Percentiles rank a stretch among this genome's conserved stretches.
Evolutionary conservation across 305 asterid genomes (phyloP).

Genomic region (Withania somnifera): DNA sequence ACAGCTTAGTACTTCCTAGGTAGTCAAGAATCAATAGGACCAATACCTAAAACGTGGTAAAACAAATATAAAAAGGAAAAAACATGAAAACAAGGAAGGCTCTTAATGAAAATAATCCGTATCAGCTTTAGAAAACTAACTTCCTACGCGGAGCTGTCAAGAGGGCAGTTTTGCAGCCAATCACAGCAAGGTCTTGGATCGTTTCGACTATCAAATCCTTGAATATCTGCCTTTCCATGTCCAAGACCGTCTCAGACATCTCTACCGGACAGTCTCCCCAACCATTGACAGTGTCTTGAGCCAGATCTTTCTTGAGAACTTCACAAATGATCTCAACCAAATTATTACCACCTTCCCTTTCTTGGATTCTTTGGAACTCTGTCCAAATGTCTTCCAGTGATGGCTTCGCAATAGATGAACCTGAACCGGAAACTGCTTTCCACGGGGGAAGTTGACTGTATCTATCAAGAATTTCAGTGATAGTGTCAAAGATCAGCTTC

Average conservation of each 20-base stretch:
- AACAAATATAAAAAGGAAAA: neutral
- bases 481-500: constrained; percentile 57
- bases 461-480: constrained; percentile 52
- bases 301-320: constrained; percentile 63
- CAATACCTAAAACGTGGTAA: constrained; percentile 13
- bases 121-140: constrained; percentile 41
- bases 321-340: constrained; percentile 53
- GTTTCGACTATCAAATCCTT: constrained; percentile 69
- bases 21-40: constrained; percentile 12
- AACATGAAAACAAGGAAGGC: neutral
- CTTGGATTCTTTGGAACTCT: constrained; percentile 53
- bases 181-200: constrained; percentile 51
- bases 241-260: constrained; percentile 58
- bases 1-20: constrained; percentile 4
- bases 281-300: constrained; percentile 39
- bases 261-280: constrained; percentile 76
- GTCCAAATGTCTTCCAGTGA: constrained; percentile 40
- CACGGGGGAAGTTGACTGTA: constrained; percentile 64
- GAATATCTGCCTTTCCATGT: constrained; percentile 75
- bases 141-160: constrained; percentile 47
- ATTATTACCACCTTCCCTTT: constrained; percentile 33
- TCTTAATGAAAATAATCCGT: neutral
- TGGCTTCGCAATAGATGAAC: constrained; percentile 11
- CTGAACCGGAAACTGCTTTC: constrained; percentile 34
- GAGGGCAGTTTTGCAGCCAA: constrained; percentile 27